Evolutionary conservation across 805 yeast species (phyloP).

Genomic region (Nakazawaea siamensis): DNA sequence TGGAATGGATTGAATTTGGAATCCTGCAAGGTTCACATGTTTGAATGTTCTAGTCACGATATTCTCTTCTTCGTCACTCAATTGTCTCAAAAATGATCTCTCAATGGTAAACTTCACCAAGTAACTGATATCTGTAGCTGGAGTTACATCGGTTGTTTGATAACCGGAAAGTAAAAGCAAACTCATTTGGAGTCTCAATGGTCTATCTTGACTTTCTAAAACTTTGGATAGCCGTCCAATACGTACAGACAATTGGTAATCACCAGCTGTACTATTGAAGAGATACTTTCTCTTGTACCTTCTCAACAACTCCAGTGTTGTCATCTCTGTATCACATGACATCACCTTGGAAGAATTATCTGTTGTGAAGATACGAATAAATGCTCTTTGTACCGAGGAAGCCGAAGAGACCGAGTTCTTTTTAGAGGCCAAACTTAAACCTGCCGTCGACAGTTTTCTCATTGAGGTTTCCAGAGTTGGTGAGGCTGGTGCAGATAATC

Average conservation of each 20-base stretch:
- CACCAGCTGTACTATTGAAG: conserved; percentile 57
- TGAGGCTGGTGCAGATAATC: neutral
- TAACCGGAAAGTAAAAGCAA: conserved; percentile 72
- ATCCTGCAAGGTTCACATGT: conserved; percentile 63
- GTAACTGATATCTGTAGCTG: conserved; percentile 77
- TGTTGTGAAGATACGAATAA: conserved; percentile 10
- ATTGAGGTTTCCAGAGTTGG: neutral
- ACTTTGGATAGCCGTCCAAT: conserved; percentile 73
- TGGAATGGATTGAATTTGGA: conserved; percentile 79
- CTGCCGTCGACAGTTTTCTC: neutral
- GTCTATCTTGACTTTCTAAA: conserved; percentile 63
- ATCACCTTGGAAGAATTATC: conserved; percentile 34
- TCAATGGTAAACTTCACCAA: conserved; percentile 74
- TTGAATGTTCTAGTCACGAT: conserved; percentile 56
- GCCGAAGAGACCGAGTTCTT: conserved; percentile 1
- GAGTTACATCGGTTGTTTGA: conserved; percentile 63
- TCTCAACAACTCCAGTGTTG: conserved; percentile 66
- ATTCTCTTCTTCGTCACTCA: conserved; percentile 65
- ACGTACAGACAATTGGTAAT: conserved; percentile 66
- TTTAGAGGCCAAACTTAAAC: neutral
- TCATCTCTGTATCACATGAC: conserved; percentile 69
- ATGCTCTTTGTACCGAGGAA: conserved; percentile 6
- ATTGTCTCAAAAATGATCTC: conserved; percentile 49
- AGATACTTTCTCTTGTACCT: conserved; percentile 73
- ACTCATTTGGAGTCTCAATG: conserved; percentile 69